Conservation (phyloP, 169 alveolate species). For the Eimeria praecox region DNA sequence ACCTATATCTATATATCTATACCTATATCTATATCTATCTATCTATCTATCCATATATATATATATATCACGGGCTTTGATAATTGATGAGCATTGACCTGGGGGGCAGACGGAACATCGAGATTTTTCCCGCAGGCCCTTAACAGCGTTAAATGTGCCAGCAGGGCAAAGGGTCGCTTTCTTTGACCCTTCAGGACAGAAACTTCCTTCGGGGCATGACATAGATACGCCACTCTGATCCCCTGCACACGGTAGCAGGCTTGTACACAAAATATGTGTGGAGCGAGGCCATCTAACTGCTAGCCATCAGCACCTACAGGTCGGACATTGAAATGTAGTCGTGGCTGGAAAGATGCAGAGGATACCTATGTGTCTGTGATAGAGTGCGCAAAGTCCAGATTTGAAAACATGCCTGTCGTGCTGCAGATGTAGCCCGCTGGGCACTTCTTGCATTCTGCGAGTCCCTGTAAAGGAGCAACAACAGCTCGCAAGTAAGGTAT, state of each 20-base stretch:
- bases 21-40: too few species aligned
- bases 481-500: too few species aligned
- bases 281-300: not conserved
- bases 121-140: conserved; percentile 13
- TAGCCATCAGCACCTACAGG: not conserved
- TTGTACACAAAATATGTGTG: not conserved
- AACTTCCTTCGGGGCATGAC: not conserved
- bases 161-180: conserved; percentile 12
- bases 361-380: not conserved
- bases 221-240: not conserved
- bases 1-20: too few species aligned
- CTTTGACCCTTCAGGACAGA: not conserved
- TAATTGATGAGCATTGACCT: not conserved
- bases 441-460: conserved; percentile 50
- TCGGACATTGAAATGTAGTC: not conserved
- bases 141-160: conserved; percentile 19
- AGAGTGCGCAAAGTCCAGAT: not conserved
- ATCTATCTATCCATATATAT: too few species aligned
- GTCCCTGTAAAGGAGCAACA: conserved; percentile 8
- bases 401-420: not conserved
- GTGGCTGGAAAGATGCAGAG: not conserved
- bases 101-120: conserved; percentile 73
- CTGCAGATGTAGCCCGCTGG: conserved; percentile 67
- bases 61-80: too few species aligned
- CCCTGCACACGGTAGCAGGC: conserved; percentile 39